These are phyloP conservation scores for Triticum urartu DNA, from an alignment of 176 grass and related monocot genomes.

Conservation along the genomic window DNA sequence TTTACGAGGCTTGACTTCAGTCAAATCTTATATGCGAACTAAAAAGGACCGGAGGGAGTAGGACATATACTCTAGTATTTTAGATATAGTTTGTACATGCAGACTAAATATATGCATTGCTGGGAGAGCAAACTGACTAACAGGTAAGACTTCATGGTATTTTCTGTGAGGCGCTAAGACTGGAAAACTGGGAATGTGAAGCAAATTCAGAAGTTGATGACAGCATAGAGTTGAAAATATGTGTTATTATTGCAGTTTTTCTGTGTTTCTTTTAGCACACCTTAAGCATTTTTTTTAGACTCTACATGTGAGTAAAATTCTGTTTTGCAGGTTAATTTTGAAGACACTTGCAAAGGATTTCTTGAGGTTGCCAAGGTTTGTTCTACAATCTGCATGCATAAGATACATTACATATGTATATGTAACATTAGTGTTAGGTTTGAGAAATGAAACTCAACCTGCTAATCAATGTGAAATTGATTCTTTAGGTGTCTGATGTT, in stretches of 20 bases:
- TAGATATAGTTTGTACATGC: background rate
- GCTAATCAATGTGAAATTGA: conserved; percentile 1
- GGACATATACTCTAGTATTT: conserved; percentile 3
- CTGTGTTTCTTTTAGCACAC: background rate
- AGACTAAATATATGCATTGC: conserved; percentile 3
- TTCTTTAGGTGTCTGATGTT: conserved; percentile 1
- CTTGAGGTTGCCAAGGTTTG: conserved; percentile 99
- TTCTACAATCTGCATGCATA: conserved; percentile 39
- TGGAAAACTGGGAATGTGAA: conserved; percentile 12
- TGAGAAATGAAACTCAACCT: conserved; percentile 14
- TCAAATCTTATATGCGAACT: no score
- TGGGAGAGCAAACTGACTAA: background rate
- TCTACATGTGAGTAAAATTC: conserved; percentile 17
- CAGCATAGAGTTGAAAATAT: conserved; percentile 23
- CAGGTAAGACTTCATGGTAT: conserved; percentile 10
- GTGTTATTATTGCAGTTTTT: conserved; percentile 11
- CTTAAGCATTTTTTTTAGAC: conserved; percentile 11
- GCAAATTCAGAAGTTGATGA: background rate
- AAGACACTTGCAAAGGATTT: conserved; percentile 99
- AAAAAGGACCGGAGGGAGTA: no score
- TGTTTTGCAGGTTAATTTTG: conserved; percentile 95
- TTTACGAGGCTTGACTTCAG: no score
- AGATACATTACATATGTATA: conserved; percentile 21
- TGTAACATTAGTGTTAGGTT: conserved; percentile 21
- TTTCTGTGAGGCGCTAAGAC: background rate